Conservation (phyloP, 2,329 filamentous ascomycete genomes). For the Lachnellula suecica region DNA sequence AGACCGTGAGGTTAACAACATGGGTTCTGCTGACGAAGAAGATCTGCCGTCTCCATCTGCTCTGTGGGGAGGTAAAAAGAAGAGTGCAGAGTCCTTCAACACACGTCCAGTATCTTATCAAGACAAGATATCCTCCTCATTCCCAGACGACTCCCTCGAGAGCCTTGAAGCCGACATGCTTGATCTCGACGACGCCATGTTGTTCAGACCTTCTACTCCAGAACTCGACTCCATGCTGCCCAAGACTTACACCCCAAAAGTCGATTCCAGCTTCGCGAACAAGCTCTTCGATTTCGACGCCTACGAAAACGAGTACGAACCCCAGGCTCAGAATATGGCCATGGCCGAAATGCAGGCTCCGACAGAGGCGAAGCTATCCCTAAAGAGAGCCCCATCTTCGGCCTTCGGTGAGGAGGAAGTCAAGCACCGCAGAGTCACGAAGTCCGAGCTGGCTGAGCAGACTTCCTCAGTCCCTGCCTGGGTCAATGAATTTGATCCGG, state of each 20-base stretch:
- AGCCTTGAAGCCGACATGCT: constrained; percentile 28
- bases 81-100: background rate
- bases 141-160: constrained; percentile 9
- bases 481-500: constrained; percentile 33
- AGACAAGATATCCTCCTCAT: constrained; percentile 3
- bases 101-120: background rate
- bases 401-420: no score
- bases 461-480: constrained; percentile 25
- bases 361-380: constrained; percentile 20
- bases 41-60: constrained; percentile 38
- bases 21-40: constrained; percentile 32
- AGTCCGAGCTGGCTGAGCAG: no score
- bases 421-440: no score
- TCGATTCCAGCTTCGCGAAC: constrained; percentile 24
- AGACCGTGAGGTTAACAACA: constrained; percentile 2
- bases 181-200: constrained; percentile 22
- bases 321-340: background rate
- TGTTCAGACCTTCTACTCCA: constrained; percentile 8
- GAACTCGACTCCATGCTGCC: constrained; percentile 13
- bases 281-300: constrained; percentile 26
- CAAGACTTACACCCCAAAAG: background rate
- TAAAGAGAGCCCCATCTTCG: no score
- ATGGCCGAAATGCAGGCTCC: background rate
- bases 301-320: constrained; percentile 10
- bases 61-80: constrained; percentile 21